These are phyloP conservation scores for Ceratobasidium sp. DNA, from an alignment of 1,284 basidiomycete genomes.

Conservation along the genomic window DNA sequence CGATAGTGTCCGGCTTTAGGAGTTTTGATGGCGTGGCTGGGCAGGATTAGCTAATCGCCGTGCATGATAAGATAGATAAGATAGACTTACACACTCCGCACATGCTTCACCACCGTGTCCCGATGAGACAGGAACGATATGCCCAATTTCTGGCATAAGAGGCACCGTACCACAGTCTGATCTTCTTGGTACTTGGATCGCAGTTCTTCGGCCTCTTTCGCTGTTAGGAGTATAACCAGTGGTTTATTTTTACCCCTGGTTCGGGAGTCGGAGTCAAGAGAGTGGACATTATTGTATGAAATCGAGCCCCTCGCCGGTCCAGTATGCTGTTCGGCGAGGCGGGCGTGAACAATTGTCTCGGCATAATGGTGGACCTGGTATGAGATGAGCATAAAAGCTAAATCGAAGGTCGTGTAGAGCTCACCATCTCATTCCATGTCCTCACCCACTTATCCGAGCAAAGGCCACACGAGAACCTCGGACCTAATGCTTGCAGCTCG, in stretches of 20 bases:
- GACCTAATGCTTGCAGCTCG: not conserved
- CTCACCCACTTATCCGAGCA: not conserved
- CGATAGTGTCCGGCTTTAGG: slow-evolving; percentile 3
- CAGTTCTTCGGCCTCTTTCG: not conserved
- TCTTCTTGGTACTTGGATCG: not conserved
- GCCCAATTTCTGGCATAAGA: not conserved
- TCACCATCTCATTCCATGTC: slow-evolving; percentile 21
- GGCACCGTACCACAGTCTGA: not conserved
- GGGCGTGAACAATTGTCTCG: not conserved
- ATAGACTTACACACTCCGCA: slow-evolving; percentile 3
- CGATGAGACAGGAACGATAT: not conserved
- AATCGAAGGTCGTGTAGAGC: not conserved
- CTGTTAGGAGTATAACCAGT: not conserved
- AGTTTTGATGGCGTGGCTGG: not conserved
- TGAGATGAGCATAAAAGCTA: not conserved
- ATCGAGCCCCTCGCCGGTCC: not conserved
- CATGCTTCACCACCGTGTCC: not conserved
- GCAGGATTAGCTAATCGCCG: not conserved
- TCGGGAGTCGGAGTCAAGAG: not conserved
- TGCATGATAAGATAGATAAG: not conserved
- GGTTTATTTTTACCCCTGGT: slow-evolving; percentile 12
- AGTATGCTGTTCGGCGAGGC: not conserved
- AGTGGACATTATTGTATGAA: slow-evolving; percentile 1
- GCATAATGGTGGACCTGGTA: slow-evolving; percentile 18
- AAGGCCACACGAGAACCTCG: slow-evolving; percentile 11